Evolutionary conservation across 768 basidiomycete species (phyloP).

Genomic region (Termitomyces sp.): DNA sequence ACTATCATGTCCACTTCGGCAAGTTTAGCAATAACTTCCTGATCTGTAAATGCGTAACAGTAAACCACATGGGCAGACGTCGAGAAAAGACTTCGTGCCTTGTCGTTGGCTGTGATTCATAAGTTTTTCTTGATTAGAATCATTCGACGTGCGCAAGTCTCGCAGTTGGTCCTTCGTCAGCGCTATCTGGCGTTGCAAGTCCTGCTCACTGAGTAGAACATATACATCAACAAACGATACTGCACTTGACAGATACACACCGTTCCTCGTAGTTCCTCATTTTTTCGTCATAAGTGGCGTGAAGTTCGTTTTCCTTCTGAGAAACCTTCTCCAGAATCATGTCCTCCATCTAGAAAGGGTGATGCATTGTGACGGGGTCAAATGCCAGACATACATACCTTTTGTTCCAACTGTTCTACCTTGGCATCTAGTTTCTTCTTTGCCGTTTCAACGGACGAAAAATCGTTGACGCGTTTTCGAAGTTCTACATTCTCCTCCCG

Average conservation of each 20-base stretch:
- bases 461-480: constrained; percentile 63
- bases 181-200: constrained; percentile 87
- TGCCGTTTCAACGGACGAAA: constrained; percentile 55
- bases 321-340: constrained; percentile 84
- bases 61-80: not conserved
- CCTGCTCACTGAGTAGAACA: constrained; percentile 66
- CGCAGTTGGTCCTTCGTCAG: constrained; percentile 84
- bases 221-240: not conserved
- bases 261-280: constrained; percentile 95
- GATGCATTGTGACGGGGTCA: not conserved
- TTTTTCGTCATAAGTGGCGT: constrained; percentile 95
- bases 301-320: constrained; percentile 94
- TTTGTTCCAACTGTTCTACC: constrained; percentile 77
- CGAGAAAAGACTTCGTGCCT: constrained; percentile 39
- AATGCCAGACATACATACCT: constrained; percentile 39
- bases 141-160: constrained; percentile 87
- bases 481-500: constrained; percentile 83
- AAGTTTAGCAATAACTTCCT: constrained; percentile 85
- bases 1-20: constrained; percentile 95
- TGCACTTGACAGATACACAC: constrained; percentile 35
- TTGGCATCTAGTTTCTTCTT: constrained; percentile 73
- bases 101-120: constrained; percentile 88
- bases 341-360: constrained; percentile 78
- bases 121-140: constrained; percentile 88
- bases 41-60: constrained; percentile 45